A percentile compares a stretch with the other conserved stretches of the same genome.
phyloP scores from a whole-genome alignment of 2,329 filamentous ascomycete species.

The Blumeria hordei region DNA sequence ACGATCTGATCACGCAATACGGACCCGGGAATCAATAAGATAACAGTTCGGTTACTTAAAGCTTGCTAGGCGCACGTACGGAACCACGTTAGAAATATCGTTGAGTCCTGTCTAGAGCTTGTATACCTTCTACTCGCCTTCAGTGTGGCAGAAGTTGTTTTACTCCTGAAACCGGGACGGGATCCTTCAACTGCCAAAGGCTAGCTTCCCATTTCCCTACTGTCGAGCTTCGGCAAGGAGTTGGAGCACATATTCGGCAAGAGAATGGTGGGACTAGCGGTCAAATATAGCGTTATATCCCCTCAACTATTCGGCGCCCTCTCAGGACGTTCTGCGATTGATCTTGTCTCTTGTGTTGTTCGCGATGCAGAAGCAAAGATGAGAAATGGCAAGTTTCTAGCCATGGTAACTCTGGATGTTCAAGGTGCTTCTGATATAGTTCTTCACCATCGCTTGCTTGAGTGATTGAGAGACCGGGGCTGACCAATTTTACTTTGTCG shows the following conservation, averaged over 20 bases:
- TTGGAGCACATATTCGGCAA: background rate
- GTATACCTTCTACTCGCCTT: background rate
- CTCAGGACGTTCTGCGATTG: background rate
- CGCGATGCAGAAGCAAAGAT: background rate
- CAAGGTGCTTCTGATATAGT: background rate
- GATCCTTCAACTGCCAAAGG: background rate
- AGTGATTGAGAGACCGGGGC: background rate
- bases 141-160: background rate
- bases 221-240: background rate
- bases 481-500: background rate
- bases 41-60: background rate
- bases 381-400: background rate
- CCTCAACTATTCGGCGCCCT: background rate
- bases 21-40: background rate
- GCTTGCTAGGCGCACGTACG: background rate
- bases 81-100: background rate
- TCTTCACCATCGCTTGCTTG: background rate
- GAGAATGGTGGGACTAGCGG: background rate
- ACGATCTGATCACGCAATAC: background rate
- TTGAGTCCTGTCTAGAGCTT: background rate
- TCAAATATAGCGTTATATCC: background rate
- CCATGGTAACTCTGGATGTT: background rate
- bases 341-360: background rate
- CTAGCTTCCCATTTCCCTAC: background rate
- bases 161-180: background rate